Conservation (phyloP, 2,329 filamentous ascomycete species). For the Exophiala calicioides region DNA sequence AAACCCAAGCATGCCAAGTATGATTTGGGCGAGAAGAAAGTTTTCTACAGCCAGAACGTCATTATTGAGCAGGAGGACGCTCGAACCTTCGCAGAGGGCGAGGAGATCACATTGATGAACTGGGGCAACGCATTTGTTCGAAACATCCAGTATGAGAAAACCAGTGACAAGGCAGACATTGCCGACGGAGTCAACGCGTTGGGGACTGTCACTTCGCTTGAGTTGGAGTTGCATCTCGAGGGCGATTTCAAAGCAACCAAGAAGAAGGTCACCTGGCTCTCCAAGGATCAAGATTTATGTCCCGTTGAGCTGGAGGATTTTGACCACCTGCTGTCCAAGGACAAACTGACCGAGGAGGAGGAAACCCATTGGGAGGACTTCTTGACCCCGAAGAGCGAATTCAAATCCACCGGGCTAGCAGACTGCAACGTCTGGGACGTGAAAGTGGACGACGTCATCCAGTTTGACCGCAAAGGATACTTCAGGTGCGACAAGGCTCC, state of each 20-base stretch:
- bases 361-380: conserved; percentile 74
- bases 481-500: conserved; percentile 69
- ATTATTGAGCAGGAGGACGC: conserved; percentile 38
- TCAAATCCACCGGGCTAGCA: conserved; percentile 68
- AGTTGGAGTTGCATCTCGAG: conserved; percentile 76
- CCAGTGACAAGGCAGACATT: conserved; percentile 23
- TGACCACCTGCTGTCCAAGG: conserved; percentile 92
- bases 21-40: conserved; percentile 37
- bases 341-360: conserved; percentile 77
- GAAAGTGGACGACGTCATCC: conserved; percentile 81
- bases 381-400: conserved; percentile 70
- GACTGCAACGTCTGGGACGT: conserved; percentile 73
- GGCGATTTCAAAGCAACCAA: conserved; percentile 85
- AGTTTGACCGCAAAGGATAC: conserved; percentile 84
- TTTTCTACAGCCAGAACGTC: conserved; percentile 35
- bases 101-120: conserved; percentile 40
- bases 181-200: conserved; percentile 27
- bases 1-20: conserved; percentile 39
- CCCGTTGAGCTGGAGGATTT: conserved; percentile 89
- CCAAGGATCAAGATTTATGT: conserved; percentile 69
- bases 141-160: conserved; percentile 27
- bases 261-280: conserved; percentile 90
- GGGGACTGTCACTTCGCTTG: conserved; percentile 64
- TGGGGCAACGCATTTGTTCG: conserved; percentile 35
- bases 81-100: conserved; percentile 34